Conservation (phyloP, 2,329 filamentous ascomycete genomes). For the Chaetomium sp. region DNA sequence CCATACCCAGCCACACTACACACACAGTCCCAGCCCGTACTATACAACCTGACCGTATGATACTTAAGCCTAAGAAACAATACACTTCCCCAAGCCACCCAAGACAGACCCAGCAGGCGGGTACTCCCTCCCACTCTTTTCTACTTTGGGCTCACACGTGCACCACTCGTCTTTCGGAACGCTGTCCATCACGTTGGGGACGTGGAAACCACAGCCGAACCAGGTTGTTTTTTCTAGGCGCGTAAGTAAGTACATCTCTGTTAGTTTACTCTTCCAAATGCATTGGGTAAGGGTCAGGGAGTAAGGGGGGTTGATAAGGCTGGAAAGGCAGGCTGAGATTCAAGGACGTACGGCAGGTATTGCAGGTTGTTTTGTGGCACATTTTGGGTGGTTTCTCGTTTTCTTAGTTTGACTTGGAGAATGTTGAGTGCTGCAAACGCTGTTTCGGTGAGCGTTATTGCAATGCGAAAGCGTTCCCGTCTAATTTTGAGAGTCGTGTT, state of each 20-base stretch:
- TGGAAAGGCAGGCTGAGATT: too few relatives aligned
- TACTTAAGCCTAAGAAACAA: not conserved
- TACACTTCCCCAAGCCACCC: not conserved
- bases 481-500: too few relatives aligned
- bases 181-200: slow-evolving; percentile 18
- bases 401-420: not conserved
- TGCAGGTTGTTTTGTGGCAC: slow-evolving; percentile 10
- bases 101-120: slow-evolving; percentile 1
- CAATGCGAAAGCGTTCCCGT: too few relatives aligned
- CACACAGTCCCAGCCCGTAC: too few relatives aligned
- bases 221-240: slow-evolving; percentile 15
- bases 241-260: not conserved
- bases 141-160: slow-evolving; percentile 18
- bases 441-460: too few relatives aligned
- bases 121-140: slow-evolving; percentile 10
- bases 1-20: too few relatives aligned
- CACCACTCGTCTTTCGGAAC: slow-evolving; percentile 19
- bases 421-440: not conserved
- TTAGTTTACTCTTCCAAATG: not conserved
- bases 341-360: slow-evolving; percentile 4
- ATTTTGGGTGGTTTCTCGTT: not conserved
- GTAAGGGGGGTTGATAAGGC: not conserved
- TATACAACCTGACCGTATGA: not conserved
- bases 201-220: slow-evolving; percentile 19
- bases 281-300: not conserved